Evolutionary conservation across 805 yeast species (phyloP).

Genomic region (Yamadazyma sp.): DNA sequence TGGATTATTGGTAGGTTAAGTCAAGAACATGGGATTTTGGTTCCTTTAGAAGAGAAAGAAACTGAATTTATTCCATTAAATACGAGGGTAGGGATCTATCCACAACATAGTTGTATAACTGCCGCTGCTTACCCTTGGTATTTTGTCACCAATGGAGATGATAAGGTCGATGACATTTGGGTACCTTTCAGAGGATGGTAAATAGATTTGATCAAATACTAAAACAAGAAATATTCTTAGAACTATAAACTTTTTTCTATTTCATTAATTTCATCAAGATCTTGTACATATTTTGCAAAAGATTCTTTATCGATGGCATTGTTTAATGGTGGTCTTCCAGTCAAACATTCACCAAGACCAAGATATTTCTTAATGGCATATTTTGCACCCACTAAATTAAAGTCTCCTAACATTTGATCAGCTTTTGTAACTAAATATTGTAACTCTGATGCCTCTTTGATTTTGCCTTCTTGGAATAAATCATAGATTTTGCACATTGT

Average conservation of each 20-base stretch:
- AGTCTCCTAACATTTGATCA: conserved; percentile 25
- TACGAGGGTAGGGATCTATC: conserved; percentile 51
- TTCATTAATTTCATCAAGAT: conserved; percentile 12
- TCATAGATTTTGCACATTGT: conserved; percentile 16
- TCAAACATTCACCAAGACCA: conserved; percentile 22
- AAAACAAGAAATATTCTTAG: no score
- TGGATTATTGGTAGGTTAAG: conserved; percentile 70
- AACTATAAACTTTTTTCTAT: conserved; percentile 12
- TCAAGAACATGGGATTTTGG: conserved; percentile 77
- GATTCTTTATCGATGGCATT: conserved; percentile 8
- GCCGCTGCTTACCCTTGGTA: conserved; percentile 60
- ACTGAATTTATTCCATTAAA: conserved; percentile 48
- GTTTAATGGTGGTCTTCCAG: conserved; percentile 31
- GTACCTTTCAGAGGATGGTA: conserved; percentile 42
- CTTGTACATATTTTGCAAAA: conserved; percentile 13
- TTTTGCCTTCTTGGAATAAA: conserved; percentile 15
- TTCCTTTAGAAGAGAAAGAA: conserved; percentile 36
- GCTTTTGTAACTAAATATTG: conserved; percentile 20
- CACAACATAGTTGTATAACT: conserved; percentile 74
- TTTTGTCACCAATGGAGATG: conserved; percentile 44
- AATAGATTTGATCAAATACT: no score
- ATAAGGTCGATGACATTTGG: conserved; percentile 59
- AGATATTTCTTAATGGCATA: conserved; percentile 16
- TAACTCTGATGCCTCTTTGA: conserved; percentile 18
- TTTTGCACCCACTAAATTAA: conserved; percentile 31